Conservation (phyloP, 75 land plant genomes). For the Pinus taeda region DNA sequence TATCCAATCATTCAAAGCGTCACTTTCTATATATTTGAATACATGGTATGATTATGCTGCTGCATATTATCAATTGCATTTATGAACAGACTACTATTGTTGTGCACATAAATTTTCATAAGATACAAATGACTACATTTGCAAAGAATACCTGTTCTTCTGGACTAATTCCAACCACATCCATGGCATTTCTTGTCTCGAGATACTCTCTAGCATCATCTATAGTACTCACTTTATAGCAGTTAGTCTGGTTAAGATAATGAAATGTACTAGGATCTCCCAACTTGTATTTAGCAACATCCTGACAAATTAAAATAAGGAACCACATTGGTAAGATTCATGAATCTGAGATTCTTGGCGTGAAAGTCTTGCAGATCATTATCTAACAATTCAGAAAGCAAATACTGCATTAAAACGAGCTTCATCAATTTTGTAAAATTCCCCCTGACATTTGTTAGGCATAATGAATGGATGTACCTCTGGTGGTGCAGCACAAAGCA, state of each 20-base stretch:
- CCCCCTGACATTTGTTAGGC: not conserved
- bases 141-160: slow-evolving; percentile 78
- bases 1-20: not conserved
- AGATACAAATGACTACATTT: not conserved
- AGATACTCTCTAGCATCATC: slow-evolving; percentile 82
- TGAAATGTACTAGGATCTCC: slow-evolving; percentile 74
- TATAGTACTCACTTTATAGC: slow-evolving; percentile 75
- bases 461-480: slow-evolving; percentile 39
- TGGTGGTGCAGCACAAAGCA: slow-evolving; percentile 92
- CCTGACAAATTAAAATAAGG: slow-evolving; percentile 59
- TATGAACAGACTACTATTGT: not conserved
- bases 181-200: slow-evolving; percentile 94
- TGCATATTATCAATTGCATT: not conserved
- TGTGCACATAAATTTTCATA: not conserved
- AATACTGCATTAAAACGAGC: not conserved
- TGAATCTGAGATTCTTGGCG: not conserved
- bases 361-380: not conserved
- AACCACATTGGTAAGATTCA: slow-evolving; percentile 3
- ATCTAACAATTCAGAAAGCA: not conserved
- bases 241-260: slow-evolving; percentile 84
- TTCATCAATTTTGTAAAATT: slow-evolving; percentile 6
- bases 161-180: slow-evolving; percentile 80
- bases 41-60: not conserved
- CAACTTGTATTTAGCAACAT: slow-evolving; percentile 73
- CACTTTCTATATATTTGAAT: slow-evolving; percentile 1